Conservation (phyloP, 331 rosid species). For the Spiraea crenata region DNA sequence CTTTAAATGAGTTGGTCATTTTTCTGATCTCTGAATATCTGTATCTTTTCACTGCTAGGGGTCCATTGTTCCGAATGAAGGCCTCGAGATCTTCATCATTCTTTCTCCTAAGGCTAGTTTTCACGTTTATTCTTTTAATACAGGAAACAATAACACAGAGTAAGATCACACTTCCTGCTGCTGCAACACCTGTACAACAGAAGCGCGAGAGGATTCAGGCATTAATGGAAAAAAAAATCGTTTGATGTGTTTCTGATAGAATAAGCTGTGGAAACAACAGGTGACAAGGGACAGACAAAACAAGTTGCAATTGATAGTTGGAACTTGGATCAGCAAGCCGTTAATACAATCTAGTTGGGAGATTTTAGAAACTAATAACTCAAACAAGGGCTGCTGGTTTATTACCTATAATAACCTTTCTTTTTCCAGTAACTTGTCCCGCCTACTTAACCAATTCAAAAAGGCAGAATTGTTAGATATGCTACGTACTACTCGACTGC, state of each 20-base stretch:
- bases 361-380: no score
- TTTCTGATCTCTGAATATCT: conserved; percentile 33
- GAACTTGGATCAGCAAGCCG: no score
- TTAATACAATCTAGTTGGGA: no score
- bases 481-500: no score
- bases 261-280: no score
- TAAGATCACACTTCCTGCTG: neutral
- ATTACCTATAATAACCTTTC: neutral
- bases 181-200: no score
- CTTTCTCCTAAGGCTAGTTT: neutral
- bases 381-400: neutral
- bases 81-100: neutral
- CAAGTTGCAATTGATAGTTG: neutral
- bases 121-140: neutral
- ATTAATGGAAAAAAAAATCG: neutral
- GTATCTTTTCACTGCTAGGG: conserved; percentile 24
- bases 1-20: conserved; percentile 40
- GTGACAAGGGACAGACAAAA: neutral
- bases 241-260: no score
- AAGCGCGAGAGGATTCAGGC: no score
- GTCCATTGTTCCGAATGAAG: conserved; percentile 22
- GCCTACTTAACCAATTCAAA: neutral
- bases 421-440: no score
- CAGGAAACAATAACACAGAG: neutral
- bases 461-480: neutral